A percentile compares a stretch with the other conserved stretches of the same genome.
Conservation (phyloP, 106 monocot genomes). For the Dendrobium catenatum region DNA sequence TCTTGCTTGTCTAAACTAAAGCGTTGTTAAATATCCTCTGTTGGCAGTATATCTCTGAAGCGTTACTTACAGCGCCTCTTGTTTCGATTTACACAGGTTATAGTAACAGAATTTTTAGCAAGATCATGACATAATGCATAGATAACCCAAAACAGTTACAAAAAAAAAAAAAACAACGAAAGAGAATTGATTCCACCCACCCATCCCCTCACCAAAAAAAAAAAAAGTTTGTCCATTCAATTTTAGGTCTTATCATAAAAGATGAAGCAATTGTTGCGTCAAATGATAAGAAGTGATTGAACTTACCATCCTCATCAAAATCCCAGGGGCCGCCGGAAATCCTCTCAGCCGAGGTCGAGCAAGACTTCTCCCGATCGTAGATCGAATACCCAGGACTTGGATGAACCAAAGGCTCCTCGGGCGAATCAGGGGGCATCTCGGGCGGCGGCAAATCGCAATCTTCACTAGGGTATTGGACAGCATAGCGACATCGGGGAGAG, state of each 20-base stretch:
- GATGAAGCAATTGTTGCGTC: neutral
- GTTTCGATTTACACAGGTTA: neutral
- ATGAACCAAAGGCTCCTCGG: neutral
- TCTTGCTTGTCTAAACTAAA: neutral
- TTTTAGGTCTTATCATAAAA: neutral
- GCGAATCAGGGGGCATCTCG: neutral
- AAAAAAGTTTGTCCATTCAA: neutral
- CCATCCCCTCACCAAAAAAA: neutral
- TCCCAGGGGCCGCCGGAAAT: neutral
- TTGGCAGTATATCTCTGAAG: neutral
- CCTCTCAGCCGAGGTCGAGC: neutral
- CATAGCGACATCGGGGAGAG: conserved; percentile 11
- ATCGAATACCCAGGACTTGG: conserved; percentile 9
- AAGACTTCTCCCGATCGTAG: neutral
- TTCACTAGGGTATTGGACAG: neutral
- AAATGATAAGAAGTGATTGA: neutral
- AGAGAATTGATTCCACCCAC: neutral
- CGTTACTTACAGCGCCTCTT: neutral
- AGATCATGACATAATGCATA: no score
- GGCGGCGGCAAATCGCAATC: neutral
- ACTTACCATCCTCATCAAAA: neutral
- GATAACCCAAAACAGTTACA: neutral
- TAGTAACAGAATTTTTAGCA: no score
- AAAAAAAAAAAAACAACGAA: neutral
- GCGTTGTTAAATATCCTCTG: neutral